Evolutionary conservation across 257 asterid species (phyloP).

Genomic region (Solanum lignicaule): DNA sequence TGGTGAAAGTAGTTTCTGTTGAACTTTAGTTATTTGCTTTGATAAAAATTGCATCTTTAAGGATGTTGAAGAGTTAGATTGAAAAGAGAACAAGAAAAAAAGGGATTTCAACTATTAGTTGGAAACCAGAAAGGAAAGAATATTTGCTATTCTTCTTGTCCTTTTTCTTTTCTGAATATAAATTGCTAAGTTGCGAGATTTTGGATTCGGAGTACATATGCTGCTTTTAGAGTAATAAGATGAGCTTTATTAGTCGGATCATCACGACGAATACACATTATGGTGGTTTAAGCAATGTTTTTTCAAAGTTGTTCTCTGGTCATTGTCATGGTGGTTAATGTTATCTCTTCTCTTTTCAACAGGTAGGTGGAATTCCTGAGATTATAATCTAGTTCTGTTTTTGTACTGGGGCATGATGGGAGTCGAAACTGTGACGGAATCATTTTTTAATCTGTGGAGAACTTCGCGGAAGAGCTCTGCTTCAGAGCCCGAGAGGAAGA

Average conservation of each 20-base stretch:
- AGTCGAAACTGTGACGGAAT: slow-evolving; percentile 42
- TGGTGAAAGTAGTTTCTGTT: background rate
- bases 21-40: background rate
- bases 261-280: background rate
- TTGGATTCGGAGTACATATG: background rate
- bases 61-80: background rate
- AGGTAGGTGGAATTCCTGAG: slow-evolving; percentile 19
- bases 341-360: background rate
- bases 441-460: slow-evolving; percentile 69
- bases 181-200: background rate
- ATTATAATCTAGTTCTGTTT: slow-evolving; percentile 4
- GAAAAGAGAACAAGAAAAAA: background rate
- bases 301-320: background rate
- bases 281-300: background rate
- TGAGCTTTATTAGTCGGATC: background rate
- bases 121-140: background rate
- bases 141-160: background rate
- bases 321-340: slow-evolving; percentile 2
- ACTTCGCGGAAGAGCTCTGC: slow-evolving; percentile 40
- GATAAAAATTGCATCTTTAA: background rate
- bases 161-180: background rate
- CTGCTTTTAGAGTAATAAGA: background rate
- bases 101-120: background rate
- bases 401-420: slow-evolving; percentile 34
- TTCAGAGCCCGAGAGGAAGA: slow-evolving; percentile 44